Base-by-base conservation (phyloP, 2,329 filamentous ascomycete species). In the Aspergillus japonicus region DNA sequence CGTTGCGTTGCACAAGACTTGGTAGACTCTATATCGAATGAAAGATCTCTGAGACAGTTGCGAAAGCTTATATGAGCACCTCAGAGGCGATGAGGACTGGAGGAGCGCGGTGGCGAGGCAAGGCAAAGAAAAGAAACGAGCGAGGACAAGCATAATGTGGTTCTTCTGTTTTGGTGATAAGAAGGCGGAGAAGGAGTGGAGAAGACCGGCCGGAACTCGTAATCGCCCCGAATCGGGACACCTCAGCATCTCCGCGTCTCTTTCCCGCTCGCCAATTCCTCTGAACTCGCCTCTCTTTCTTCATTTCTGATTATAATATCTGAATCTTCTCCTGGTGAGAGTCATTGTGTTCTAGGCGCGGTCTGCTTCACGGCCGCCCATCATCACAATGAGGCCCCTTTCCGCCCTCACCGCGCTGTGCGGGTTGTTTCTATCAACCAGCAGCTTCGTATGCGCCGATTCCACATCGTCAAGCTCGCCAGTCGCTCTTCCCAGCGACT, bases 401-500 rank as follows among this genome's bases (percentile, higher is more conserved):
- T 71, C 71, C 47, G 68, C 74, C 57, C 63, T 69, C 64, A 67
- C 73, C 58, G 69, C 76, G 68, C 70, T 76, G 56, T 68, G 70
- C 63, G 71, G 69, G 60, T 63, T 77, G 56, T 63, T 73, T 47
- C 68, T 74, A 58, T 72, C 72, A 60, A 71, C 70, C 60, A 72
- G 70, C 66, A 64, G 60, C 62, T 62, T 71, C 59, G 68, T 73
- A 69, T 70, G 67, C 64, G 72, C 72, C 63, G 68, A 73, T 47
- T 61, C 70, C 58, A 74, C 62, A 7, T 29, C 66, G 50, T 67
- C 64, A 48, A 67, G 69, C 56, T 65, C 70, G 57, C 72, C 73
- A 64, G 69, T 74, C 57, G 66, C 74, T 59, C 71, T 80, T 24
- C 73, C 75, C 47, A 68, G 69, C 61, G 71, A 76, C 62, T 96